These are phyloP conservation scores for Emergomyces pasteurianus DNA, from an alignment of 2,329 filamentous ascomycete genomes.

Conservation along the genomic window DNA sequence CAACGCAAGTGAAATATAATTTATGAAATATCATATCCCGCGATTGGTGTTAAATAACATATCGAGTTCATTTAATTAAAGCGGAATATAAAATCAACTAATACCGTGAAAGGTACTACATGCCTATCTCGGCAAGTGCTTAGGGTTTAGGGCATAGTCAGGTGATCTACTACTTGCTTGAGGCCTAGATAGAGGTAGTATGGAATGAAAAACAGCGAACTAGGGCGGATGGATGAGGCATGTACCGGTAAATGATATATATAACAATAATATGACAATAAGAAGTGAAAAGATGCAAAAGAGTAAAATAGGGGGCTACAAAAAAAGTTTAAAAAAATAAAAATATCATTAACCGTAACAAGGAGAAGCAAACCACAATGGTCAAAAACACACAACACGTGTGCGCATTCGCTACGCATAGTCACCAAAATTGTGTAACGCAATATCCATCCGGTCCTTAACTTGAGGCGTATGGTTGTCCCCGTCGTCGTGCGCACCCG, in stretches of 20 bases:
- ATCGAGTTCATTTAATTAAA: too few relatives aligned
- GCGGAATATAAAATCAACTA: too few relatives aligned
- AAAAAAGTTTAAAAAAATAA: too few relatives aligned
- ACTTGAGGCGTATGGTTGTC: conserved; percentile 29
- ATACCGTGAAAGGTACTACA: too few relatives aligned
- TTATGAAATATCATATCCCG: too few relatives aligned
- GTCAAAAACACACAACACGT: not conserved
- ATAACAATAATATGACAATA: conserved; percentile 5
- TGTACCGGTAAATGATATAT: not conserved
- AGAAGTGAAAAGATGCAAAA: not conserved
- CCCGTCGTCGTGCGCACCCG: conserved; percentile 13
- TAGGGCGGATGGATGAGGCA: not conserved
- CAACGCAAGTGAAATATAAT: too few relatives aligned
- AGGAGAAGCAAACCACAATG: not conserved
- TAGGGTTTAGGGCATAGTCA: too few relatives aligned
- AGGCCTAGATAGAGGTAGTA: too few relatives aligned
- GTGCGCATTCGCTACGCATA: conserved; percentile 16
- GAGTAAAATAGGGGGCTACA: not conserved
- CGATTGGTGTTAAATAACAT: too few relatives aligned
- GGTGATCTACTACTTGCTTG: too few relatives aligned
- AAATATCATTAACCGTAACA: not conserved
- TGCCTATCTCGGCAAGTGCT: too few relatives aligned
- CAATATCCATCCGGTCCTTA: conserved; percentile 46
- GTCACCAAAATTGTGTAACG: conserved; percentile 46
- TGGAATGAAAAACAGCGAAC: too few relatives aligned